Evolutionary conservation across 2,329 filamentous ascomycete genomes (phyloP).

Genomic region (Exophiala sp.): DNA sequence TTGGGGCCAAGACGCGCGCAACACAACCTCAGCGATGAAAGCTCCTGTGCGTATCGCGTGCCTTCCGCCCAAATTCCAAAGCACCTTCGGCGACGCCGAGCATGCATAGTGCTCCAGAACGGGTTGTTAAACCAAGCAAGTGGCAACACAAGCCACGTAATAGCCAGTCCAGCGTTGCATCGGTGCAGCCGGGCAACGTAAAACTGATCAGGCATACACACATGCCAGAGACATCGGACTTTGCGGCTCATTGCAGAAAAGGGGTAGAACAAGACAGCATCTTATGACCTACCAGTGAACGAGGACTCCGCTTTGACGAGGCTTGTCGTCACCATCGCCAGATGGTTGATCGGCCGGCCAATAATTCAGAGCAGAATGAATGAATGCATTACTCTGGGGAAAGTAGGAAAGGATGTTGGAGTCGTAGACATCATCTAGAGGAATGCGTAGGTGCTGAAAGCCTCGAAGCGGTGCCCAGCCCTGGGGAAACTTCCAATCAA

Average conservation of each 20-base stretch:
- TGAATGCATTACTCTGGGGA: conserved; percentile 71
- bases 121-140: background rate
- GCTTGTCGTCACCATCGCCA: conserved; percentile 1
- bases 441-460: conserved; percentile 69
- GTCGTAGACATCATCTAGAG: conserved; percentile 86
- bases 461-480: conserved; percentile 48
- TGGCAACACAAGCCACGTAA: background rate
- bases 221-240: background rate
- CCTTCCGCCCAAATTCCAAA: background rate
- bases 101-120: background rate
- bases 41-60: background rate
- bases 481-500: conserved; percentile 56
- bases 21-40: background rate
- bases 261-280: conserved; percentile 10
- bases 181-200: too few species aligned
- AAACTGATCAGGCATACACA: background rate
- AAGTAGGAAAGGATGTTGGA: conserved; percentile 80
- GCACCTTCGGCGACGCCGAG: conserved; percentile 5
- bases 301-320: conserved; percentile 48
- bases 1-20: background rate
- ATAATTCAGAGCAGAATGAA: conserved; percentile 63
- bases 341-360: conserved; percentile 4
- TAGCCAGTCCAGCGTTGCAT: background rate
- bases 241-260: background rate
- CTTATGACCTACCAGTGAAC: conserved; percentile 61